Evolutionary conservation across 371 early-diverging fungal species (phyloP), one percentile per base, ranked within the genome.

Genomic region (Mucor circinelloides): DNA sequence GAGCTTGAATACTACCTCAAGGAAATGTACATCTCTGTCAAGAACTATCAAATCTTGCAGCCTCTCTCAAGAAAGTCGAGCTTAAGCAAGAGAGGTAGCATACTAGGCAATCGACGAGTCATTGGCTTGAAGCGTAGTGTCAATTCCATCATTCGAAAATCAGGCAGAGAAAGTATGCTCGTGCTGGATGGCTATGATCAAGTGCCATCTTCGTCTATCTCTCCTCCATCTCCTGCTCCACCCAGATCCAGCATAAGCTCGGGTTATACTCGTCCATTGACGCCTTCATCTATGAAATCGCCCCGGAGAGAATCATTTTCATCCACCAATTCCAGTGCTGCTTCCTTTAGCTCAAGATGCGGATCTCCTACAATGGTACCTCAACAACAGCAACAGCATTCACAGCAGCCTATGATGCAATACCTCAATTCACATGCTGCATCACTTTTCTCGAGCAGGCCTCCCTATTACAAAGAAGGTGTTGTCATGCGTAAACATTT

Each of bases 401-500:
- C 36, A 8, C 55, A 46, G 5, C 71, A 71, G n/a, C 48, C 70
- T 1, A 69, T 62, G 62, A 63, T 63, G n/a, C 60, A 52, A 27
- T 75, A 44, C 58, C 73, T 66, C 69, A 74, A 50, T 32, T 65
- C 21, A 60, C 76, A 60, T 34, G 40, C 70, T 1, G 58, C 76
- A 0, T 63, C 77, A 3, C 59, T 80, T 3, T 78, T 69, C 28
- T 72, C 73, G 2, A 76, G 74, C 38, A 65, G 74, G 54, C 71
- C 79, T 10, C 81, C 82, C 8, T 84, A 84, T 56, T 82, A 80
- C 17, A 85, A 92, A 68, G 92, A 92, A 69, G 93, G 96, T 13
- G 77, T 92, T 9, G 84, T 96, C 36, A 88, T 93, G 63, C 85
- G 96, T 30, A 97, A 97, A 74, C 94, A 95, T 73, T 70, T 94